Percentiles rank a stretch among this genome's conserved stretches.
These are phyloP conservation scores for Pestalotiopsis sp. DNA, from an alignment of 2,329 filamentous ascomycete genomes.

Conservation along the genomic window DNA sequence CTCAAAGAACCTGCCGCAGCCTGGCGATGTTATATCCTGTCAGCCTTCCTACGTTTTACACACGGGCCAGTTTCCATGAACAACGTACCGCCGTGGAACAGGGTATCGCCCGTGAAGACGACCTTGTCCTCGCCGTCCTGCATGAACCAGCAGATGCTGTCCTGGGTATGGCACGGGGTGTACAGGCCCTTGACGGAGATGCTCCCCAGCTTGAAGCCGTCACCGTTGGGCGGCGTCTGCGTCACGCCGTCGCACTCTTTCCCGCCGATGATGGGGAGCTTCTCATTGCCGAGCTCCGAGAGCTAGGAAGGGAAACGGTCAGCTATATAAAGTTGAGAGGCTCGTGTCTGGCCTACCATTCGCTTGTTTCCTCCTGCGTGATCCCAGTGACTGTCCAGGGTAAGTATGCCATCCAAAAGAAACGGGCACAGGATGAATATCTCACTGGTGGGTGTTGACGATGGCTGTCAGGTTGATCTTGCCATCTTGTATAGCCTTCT, in stretches of 20 bases:
- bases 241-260: constrained; percentile 83
- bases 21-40: constrained; percentile 41
- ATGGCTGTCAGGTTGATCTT: constrained; percentile 85
- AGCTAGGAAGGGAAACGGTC: constrained; percentile 23
- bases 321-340: not conserved
- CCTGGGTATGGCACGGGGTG: constrained; percentile 96
- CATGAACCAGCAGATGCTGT: constrained; percentile 95
- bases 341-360: constrained; percentile 56
- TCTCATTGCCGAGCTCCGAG: constrained; percentile 52
- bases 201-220: constrained; percentile 79
- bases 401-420: not conserved
- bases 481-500: constrained; percentile 70
- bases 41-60: not conserved
- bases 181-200: constrained; percentile 87
- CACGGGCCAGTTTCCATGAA: too few species aligned
- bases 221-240: constrained; percentile 72
- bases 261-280: constrained; percentile 81
- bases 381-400: constrained; percentile 74
- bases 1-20: constrained; percentile 96
- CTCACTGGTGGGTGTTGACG: constrained; percentile 96
- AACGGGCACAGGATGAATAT: constrained; percentile 11
- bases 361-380: constrained; percentile 91
- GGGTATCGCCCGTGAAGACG: constrained; percentile 94
- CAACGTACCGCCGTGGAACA: constrained; percentile 82
- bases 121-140: constrained; percentile 75